phyloP scores from a whole-genome alignment of 495 filamentous ascomycete genomes.

The Pseudevernia furfuracea region DNA sequence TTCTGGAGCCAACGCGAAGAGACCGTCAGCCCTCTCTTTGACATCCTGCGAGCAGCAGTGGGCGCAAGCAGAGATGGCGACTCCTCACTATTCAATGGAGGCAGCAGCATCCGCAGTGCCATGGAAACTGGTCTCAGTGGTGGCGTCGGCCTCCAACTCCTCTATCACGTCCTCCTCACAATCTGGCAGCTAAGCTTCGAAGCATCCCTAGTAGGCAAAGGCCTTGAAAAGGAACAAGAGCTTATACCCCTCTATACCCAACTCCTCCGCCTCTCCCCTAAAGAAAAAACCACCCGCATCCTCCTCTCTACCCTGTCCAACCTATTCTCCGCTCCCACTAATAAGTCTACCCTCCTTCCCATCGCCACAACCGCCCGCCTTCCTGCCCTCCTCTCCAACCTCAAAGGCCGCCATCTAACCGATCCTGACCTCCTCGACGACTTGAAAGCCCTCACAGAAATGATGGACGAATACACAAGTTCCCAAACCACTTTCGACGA shows the following conservation, averaged over 20 bases:
- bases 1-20: conserved; percentile 86
- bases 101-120: conserved; percentile 47
- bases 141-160: conserved; percentile 81
- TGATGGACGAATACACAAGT: conserved; percentile 87
- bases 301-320: conserved; percentile 83
- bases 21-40: conserved; percentile 72
- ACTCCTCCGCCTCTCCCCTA: conserved; percentile 82
- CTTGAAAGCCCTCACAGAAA: conserved; percentile 61
- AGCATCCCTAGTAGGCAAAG: conserved; percentile 71
- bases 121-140: conserved; percentile 62
- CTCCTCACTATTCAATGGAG: conserved; percentile 56
- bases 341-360: conserved; percentile 71
- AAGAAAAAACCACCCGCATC: conserved; percentile 94
- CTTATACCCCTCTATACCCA: conserved; percentile 84
- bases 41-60: conserved; percentile 72
- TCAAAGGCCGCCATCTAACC: conserved; percentile 73
- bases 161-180: conserved; percentile 89
- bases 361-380: conserved; percentile 74
- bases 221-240: conserved; percentile 85
- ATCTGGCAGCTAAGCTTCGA: conserved; percentile 97
- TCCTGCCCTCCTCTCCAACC: conserved; percentile 70
- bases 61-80: conserved; percentile 59
- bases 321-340: conserved; percentile 58
- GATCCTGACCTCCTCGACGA: conserved; percentile 88
- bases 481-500: conserved; percentile 96